Evolutionary conservation across 2,329 filamentous ascomycete genomes (phyloP).

Genomic region (Cladophialophora yegresii): DNA sequence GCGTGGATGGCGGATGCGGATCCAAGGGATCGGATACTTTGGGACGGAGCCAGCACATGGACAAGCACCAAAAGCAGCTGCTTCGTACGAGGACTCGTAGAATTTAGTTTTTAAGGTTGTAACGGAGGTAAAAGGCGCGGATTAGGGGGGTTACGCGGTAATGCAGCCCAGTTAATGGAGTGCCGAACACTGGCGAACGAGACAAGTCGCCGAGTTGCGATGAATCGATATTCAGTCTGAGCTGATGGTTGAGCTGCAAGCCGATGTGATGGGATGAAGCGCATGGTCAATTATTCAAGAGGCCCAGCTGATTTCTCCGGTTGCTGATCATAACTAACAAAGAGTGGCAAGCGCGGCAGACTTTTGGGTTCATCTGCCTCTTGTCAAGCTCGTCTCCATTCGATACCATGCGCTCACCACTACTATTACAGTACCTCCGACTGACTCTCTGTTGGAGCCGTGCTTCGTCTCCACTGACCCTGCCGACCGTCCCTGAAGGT

Average conservation of each 20-base stretch:
- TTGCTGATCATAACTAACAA: neutral
- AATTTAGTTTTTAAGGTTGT: neutral
- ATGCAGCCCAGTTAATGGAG: neutral
- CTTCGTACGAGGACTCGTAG: too few relatives aligned
- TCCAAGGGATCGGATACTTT: constrained; percentile 1
- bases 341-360: neutral
- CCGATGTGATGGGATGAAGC: neutral
- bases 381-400: neutral
- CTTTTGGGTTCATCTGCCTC: neutral
- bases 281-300: neutral
- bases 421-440: neutral
- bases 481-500: constrained; percentile 5
- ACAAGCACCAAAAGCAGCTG: neutral
- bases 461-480: neutral
- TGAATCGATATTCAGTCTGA: neutral
- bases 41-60: neutral
- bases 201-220: neutral
- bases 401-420: neutral
- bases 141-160: neutral
- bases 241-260: neutral
- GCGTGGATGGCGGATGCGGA: neutral
- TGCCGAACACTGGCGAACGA: neutral
- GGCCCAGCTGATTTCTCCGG: neutral
- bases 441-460: neutral
- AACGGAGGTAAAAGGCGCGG: neutral